Conservation (phyloP, 2,329 filamentous ascomycete species). For the Fusarium lateritium region DNA sequence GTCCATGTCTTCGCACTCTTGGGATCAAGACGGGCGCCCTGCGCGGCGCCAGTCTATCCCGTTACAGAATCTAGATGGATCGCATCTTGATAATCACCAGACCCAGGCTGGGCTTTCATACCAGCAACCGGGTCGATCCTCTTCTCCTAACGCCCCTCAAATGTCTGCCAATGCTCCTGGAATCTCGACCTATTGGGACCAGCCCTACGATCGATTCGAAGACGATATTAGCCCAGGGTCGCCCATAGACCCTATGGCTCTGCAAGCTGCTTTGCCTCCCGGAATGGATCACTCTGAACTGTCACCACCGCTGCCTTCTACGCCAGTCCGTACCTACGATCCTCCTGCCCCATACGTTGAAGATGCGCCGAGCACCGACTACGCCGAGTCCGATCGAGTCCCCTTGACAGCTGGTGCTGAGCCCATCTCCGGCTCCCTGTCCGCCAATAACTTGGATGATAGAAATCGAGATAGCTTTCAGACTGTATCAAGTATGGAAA, state of each 20-base stretch:
- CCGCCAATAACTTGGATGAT: slow-evolving; percentile 58
- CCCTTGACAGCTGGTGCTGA: slow-evolving; percentile 70
- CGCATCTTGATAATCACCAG: slow-evolving; percentile 32
- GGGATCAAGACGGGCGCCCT: slow-evolving; percentile 47
- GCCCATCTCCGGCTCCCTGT: slow-evolving; percentile 67
- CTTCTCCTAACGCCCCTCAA: slow-evolving; percentile 32
- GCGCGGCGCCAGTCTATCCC: slow-evolving; percentile 72
- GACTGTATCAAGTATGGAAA: slow-evolving; percentile 69
- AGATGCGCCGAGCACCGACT: slow-evolving; percentile 52
- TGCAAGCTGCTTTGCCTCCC: slow-evolving; percentile 70
- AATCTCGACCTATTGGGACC: slow-evolving; percentile 68
- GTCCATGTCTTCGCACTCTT: slow-evolving; percentile 52
- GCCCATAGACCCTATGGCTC: slow-evolving; percentile 66
- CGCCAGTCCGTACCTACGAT: slow-evolving; percentile 49
- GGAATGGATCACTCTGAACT: slow-evolving; percentile 58
- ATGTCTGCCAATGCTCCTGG: slow-evolving; percentile 57
- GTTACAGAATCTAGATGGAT: slow-evolving; percentile 71
- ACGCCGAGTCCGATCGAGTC: slow-evolving; percentile 71
- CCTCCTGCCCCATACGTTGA: slow-evolving; percentile 56
- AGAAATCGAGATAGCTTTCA: slow-evolving; percentile 70
- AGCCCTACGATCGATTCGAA: slow-evolving; percentile 59
- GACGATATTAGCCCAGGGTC: slow-evolving; percentile 59
- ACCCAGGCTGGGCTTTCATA: slow-evolving; percentile 22
- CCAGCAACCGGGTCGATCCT: slow-evolving; percentile 24
- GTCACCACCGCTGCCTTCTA: slow-evolving; percentile 34